Conservation (phyloP, 768 basidiomycete species). For the Russula sp. region DNA sequence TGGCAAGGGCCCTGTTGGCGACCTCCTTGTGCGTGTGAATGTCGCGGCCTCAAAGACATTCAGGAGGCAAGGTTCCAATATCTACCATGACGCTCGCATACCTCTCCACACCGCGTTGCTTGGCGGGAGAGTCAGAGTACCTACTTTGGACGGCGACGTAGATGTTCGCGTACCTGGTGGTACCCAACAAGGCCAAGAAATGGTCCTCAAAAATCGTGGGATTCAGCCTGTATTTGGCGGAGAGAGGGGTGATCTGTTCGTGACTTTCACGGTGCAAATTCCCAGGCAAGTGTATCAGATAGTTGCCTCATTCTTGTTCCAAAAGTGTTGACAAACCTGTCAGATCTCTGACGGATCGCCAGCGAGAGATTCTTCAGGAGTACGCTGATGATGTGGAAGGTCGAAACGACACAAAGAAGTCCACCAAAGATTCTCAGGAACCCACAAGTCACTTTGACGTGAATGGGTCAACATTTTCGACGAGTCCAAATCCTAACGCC, state of each 20-base stretch:
- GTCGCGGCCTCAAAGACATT: slow-evolving; percentile 82
- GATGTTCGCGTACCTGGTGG: slow-evolving; percentile 89
- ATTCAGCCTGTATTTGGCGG: slow-evolving; percentile 55
- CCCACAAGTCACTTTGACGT: slow-evolving; percentile 24
- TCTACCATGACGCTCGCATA: slow-evolving; percentile 85
- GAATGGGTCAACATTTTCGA: slow-evolving; percentile 23
- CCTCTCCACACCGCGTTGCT: slow-evolving; percentile 88
- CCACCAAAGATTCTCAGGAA: slow-evolving; percentile 25
- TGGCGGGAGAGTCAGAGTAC: slow-evolving; percentile 89
- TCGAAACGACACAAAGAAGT: slow-evolving; percentile 31
- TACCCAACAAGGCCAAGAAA: slow-evolving; percentile 96
- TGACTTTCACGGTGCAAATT: slow-evolving; percentile 80
- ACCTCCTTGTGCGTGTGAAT: slow-evolving; percentile 80
- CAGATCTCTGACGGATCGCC: slow-evolving; percentile 77
- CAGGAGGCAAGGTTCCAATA: slow-evolving; percentile 82
- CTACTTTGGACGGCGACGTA: slow-evolving; percentile 92
- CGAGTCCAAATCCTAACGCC: neutral
- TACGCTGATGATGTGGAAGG: slow-evolving; percentile 95
- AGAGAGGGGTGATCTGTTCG: slow-evolving; percentile 78
- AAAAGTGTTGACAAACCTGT: slow-evolving; percentile 12
- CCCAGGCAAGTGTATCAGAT: slow-evolving; percentile 62
- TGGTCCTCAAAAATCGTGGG: slow-evolving; percentile 87
- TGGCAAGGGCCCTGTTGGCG: slow-evolving; percentile 73
- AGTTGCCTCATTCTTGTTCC: slow-evolving; percentile 8
- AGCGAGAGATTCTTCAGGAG: slow-evolving; percentile 81